Evolutionary conservation across 202 grass and related monocot genomes (phyloP), one percentile per base, ranked within the genome.

Genomic region (Sporobolus alterniflorus): DNA sequence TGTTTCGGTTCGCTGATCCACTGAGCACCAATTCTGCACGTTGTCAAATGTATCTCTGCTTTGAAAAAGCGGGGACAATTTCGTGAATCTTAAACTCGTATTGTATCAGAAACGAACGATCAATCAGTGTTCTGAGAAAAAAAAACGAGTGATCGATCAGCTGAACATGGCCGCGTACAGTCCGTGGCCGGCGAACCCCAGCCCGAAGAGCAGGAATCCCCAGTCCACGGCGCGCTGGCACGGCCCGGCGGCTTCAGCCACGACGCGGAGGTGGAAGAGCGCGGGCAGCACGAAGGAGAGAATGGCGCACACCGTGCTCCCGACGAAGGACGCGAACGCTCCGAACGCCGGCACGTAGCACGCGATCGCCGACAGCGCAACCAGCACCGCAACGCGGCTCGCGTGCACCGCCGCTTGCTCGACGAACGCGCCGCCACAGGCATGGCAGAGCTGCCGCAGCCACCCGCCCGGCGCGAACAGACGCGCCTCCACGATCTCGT

Each of bases 281-380:
- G 90, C 86, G 0, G 95, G 95, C 48, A 95, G 63, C 66, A 98
- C 95, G 33, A 98, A 98, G 28, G 95, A 98, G 73, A 98, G 95
- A 77, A 88, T 82, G 0, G 95, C 92, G 76, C 92, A 98, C 7
- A 93, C 86, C 31, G 96, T 98, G 87, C 96, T 95, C 59, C 92
- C 96, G 0, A 95, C 96, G 48, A 98, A 95, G 0, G 92, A 89
- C 41, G 94, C 76, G 82, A 93, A 91, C 28, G 76, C 32, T 21
- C 90, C 90, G 79, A 98, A 98, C 59, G 88, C 92, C 28, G 95
- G 95, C 65, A 98, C 83, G 85, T 90, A 91, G 81, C 92, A 95
- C 71, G 95, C 92, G 49, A 93, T 36, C 42, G 79, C 57, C 22
- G 84, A 76, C 50, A 98, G 66, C 71, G 88, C 57, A 1, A 49